Evolutionary conservation across 129 eudicot genomes (phyloP), one percentile per base, ranked within the genome.

Genomic region (Gnaphalium uliginosum): DNA sequence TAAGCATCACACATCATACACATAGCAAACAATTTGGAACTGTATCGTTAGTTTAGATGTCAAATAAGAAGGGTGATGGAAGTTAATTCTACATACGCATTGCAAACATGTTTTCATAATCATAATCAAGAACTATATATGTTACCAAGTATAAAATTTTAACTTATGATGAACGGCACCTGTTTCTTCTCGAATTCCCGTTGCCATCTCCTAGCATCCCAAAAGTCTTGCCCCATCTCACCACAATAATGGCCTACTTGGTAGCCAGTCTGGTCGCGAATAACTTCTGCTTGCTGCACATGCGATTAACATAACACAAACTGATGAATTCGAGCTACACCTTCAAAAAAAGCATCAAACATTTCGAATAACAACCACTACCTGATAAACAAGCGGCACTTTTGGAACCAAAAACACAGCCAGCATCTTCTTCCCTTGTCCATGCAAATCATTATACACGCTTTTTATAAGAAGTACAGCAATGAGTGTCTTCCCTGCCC

Each of bases 201-300:
- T 75, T 89, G 96, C 99, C 99, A 94, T 83, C 99, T 91, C 63
- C 99, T 80, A 25, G 96, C 83, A 81, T 94, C 99, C 99, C 99
- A 94, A 74, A 94, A 94, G 80, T 94, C 99, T 85, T 94, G 99
- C 66, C 99, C 99, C 99, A 94, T 94, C 81, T 94, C 99, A 63
- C 99, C 99, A 87, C 99, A 94, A 32, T 94, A 94, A 71, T 94
- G 99, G 32, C 99, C 99, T 17, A 94, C 99, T 76, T 83, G 90
- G 75, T 58, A 94, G 58, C 97, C 93, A 6, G 99, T 89, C 77
- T 82, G 93, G 66, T 87, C 97, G 75, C 99, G 99, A 72, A 94
- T 94, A 60, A 94, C 99, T 81, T 94, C 99, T 61, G 99, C 99
- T 94, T 94, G 99, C 99, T 94, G 91, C 74, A 83, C 59, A 68